Evolutionary conservation across 805 yeast species (phyloP).

Genomic region (Blastobotrys chiropterorum): DNA sequence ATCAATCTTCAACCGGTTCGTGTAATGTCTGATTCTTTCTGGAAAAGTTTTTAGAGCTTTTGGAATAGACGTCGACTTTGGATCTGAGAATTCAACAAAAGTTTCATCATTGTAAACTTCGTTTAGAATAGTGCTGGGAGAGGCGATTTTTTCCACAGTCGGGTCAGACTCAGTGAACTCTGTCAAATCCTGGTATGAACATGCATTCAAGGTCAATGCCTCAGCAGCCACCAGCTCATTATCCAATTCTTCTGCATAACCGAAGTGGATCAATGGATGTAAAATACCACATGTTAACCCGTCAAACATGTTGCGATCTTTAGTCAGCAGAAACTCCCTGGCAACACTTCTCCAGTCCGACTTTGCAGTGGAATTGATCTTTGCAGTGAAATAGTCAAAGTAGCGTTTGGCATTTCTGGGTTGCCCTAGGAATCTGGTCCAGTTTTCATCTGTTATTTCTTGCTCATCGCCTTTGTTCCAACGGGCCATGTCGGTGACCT

Average conservation of each 20-base stretch:
- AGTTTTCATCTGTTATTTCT: slow-evolving; percentile 33
- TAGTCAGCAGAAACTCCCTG: slow-evolving; percentile 18
- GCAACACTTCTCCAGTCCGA: slow-evolving; percentile 31
- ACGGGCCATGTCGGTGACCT: slow-evolving; percentile 17
- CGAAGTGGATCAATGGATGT: slow-evolving; percentile 32
- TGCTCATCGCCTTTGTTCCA: slow-evolving; percentile 37
- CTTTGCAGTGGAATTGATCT: slow-evolving; percentile 25
- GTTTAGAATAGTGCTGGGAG: slow-evolving; percentile 11
- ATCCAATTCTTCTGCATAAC: slow-evolving; percentile 32
- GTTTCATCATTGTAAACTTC: slow-evolving; percentile 17
- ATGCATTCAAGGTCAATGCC: slow-evolving; percentile 29
- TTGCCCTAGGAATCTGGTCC: slow-evolving; percentile 29
- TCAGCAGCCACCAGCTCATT: slow-evolving; percentile 31
- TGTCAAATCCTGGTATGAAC: slow-evolving; percentile 12
- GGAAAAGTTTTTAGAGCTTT: slow-evolving; percentile 8
- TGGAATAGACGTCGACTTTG: neutral
- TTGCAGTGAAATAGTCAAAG: slow-evolving; percentile 35
- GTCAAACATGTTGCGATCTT: slow-evolving; percentile 12
- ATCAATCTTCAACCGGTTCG: slow-evolving; percentile 13
- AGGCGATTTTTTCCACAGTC: neutral
- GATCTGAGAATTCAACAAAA: slow-evolving; percentile 13
- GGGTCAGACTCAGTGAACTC: neutral
- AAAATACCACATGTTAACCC: slow-evolving; percentile 24
- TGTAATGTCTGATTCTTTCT: slow-evolving; percentile 14
- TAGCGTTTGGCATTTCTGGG: slow-evolving; percentile 30